Base-by-base conservation (phyloP, 2,329 filamentous ascomycete genomes). In the Aspergillus sp. region DNA sequence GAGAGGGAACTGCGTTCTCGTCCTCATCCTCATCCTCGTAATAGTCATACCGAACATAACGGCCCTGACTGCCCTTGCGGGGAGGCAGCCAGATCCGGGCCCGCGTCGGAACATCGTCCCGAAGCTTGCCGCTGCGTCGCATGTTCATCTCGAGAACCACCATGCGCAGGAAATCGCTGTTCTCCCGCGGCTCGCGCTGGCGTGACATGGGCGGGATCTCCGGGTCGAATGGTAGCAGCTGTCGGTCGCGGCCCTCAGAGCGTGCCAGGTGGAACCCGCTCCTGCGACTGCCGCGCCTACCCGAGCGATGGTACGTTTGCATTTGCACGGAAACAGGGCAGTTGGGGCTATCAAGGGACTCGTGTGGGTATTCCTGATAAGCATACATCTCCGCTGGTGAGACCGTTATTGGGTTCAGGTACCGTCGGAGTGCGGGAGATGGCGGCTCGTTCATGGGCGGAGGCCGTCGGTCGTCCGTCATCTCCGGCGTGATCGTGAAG, bases 141-240 rank as follows among this genome's bases (percentile, higher is more conserved):
- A 88, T 88, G 71, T 88, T 88, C 85, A 88, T 87, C 73, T 88
- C 86, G 51, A 88, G 77, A 10, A 88, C 86, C 15, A 88, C 84
- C 64, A 88, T 82, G 38, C 86, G 82, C 50, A 88, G 73, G 70
- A 88, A 88, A 67, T 88, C 82, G 64, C 82, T 79, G 71, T 88
- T 88, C 68, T 88, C 86, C 54, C 86, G 78, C 27, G 84, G 83
- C 67, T 88, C 86, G n/a, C 86, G 80, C 65, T 85, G 84, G 10
- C 85, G 82, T 15, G 81, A 78, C 53, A 78, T 73, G 2, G 82
- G 78, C 2, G 75, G 73, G 4, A 72, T 67, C 49, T 75, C 74
- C 10, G 71, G 70, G 50, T 75, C 73, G 23, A 71, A 74, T 1
- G 66, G 64, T 23, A 62, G 75, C 36, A 78, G 69, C 17, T 76